Evolutionary conservation across 2,329 filamentous ascomycete species (phyloP).

Genomic region (Fusarium austroafricanum): DNA sequence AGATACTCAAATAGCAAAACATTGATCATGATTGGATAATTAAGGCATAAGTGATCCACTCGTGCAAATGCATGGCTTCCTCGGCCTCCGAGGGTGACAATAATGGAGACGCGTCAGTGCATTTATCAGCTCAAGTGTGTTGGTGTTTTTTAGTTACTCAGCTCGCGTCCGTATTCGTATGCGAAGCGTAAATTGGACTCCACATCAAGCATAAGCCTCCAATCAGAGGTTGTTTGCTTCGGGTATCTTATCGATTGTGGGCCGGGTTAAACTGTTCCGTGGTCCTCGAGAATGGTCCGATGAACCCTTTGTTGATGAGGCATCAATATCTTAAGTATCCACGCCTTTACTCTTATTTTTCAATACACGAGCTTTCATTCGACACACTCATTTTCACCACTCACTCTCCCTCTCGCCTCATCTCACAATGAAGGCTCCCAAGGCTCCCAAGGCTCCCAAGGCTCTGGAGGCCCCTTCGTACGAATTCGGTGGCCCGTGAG

Average conservation of each 20-base stretch:
- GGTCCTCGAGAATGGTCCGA: constrained; percentile 33
- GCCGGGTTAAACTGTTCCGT: constrained; percentile 35
- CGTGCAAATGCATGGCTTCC: neutral
- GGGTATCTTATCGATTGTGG: constrained; percentile 14
- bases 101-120: accelerated
- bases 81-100: neutral
- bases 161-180: constrained; percentile 28
- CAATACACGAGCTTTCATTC: neutral
- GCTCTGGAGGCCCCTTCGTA: constrained; percentile 32
- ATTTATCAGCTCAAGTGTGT: accelerated
- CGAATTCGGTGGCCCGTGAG: constrained; percentile 52
- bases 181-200: accelerated
- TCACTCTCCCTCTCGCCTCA: too few relatives aligned
- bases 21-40: neutral
- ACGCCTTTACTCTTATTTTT: neutral
- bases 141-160: accelerated
- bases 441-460: neutral
- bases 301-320: neutral
- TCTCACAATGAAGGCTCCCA: constrained; percentile 20
- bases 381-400: neutral
- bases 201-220: accelerated
- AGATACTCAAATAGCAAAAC: neutral
- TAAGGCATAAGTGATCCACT: neutral
- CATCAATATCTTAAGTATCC: neutral
- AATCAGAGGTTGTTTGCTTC: neutral